Percentiles rank a stretch among this genome's conserved stretches.
These are phyloP conservation scores for Boletellus sp. DNA, from an alignment of 1,284 basidiomycete species.

Conservation along the genomic window DNA sequence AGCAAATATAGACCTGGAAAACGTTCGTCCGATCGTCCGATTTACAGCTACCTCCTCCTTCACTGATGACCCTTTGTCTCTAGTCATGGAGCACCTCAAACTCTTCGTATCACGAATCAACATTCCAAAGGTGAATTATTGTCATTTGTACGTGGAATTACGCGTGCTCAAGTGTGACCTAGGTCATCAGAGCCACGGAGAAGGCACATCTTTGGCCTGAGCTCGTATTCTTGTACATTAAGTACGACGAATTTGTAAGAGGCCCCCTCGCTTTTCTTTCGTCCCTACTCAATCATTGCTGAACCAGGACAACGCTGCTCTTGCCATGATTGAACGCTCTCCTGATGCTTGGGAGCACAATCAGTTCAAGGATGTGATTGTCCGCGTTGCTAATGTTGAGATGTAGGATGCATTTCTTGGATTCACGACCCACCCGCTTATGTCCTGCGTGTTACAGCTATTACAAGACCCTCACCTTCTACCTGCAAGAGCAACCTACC, in stretches of 20 bases:
- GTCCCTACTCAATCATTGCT: background rate
- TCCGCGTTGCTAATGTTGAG: slow-evolving; percentile 96
- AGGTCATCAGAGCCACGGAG: slow-evolving; percentile 93
- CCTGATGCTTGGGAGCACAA: slow-evolving; percentile 99
- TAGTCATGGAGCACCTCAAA: slow-evolving; percentile 98
- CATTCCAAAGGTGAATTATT: slow-evolving; percentile 63
- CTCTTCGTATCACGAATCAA: slow-evolving; percentile 97
- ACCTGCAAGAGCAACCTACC: slow-evolving; percentile 90
- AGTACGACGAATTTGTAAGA: slow-evolving; percentile 91
- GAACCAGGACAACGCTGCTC: slow-evolving; percentile 83
- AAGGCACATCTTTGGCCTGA: slow-evolving; percentile 99
- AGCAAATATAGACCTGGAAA: slow-evolving; percentile 97
- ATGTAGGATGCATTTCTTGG: slow-evolving; percentile 55
- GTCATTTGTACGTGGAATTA: background rate
- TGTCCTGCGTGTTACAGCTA: slow-evolving; percentile 47
- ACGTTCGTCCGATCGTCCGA: slow-evolving; percentile 53
- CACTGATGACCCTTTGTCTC: slow-evolving; percentile 5
- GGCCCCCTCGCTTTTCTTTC: background rate
- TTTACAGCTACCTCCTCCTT: slow-evolving; percentile 11
- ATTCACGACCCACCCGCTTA: background rate
- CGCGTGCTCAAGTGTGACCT: slow-evolving; percentile 11
- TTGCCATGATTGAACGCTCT: slow-evolving; percentile 97
- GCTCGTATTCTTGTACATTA: slow-evolving; percentile 96
- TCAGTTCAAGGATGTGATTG: slow-evolving; percentile 95
- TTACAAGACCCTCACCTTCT: slow-evolving; percentile 86